Conservation (phyloP, 2,329 filamentous ascomycete genomes). For the Alternaria longipes region DNA sequence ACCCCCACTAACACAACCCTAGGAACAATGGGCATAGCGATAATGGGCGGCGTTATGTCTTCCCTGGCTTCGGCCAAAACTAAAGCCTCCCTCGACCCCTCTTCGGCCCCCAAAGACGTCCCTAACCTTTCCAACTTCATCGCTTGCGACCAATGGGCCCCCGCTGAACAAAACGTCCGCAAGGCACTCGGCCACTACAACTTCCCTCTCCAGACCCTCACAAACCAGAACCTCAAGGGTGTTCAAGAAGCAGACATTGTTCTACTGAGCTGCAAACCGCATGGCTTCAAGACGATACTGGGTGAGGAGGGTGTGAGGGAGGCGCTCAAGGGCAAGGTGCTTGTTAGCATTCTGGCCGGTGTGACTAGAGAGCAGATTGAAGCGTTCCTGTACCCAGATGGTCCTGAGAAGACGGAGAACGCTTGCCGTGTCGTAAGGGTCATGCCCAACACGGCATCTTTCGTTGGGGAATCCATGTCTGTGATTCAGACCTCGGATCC, state of each 20-base stretch:
- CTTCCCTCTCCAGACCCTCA: slow-evolving; percentile 70
- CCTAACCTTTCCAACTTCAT: slow-evolving; percentile 75
- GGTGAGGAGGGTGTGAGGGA: slow-evolving; percentile 72
- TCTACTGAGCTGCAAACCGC: slow-evolving; percentile 82
- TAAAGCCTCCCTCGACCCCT: slow-evolving; percentile 51
- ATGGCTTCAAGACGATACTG: slow-evolving; percentile 75
- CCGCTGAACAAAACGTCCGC: slow-evolving; percentile 74
- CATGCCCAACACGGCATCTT: slow-evolving; percentile 85
- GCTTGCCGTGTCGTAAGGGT: slow-evolving; percentile 75
- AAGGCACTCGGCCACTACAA: slow-evolving; percentile 71
- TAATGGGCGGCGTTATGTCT: slow-evolving; percentile 80
- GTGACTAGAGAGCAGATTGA: slow-evolving; percentile 75
- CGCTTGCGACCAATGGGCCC: slow-evolving; percentile 77
- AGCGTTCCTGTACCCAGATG: slow-evolving; percentile 66
- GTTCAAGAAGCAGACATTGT: slow-evolving; percentile 75
- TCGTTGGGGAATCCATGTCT: slow-evolving; percentile 82
- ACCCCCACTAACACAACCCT: slow-evolving; percentile 9
- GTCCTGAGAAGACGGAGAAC: slow-evolving; percentile 54
- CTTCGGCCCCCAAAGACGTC: slow-evolving; percentile 49
- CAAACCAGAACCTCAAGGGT: slow-evolving; percentile 75
- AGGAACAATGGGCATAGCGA: slow-evolving; percentile 88
- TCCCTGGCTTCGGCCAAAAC: slow-evolving; percentile 65
- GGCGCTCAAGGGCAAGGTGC: slow-evolving; percentile 79
- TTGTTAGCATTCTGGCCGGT: slow-evolving; percentile 84
- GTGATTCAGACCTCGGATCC: slow-evolving; percentile 72